A percentile compares a stretch with the other conserved stretches of the same genome.
Evolutionary conservation across 169 alveolate genomes (phyloP).

Genomic region (Plasmodium gaboni): DNA sequence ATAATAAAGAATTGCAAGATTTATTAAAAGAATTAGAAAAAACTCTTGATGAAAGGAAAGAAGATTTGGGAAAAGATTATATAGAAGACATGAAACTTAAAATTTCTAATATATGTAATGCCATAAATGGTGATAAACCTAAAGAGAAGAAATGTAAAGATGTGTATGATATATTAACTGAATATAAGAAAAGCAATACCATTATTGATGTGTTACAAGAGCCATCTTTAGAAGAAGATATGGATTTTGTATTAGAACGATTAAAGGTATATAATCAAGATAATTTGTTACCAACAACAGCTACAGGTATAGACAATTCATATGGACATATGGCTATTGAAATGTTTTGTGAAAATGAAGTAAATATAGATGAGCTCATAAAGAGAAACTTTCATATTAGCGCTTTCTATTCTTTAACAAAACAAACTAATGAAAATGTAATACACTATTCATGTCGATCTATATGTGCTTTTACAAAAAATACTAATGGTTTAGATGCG

Average conservation of each 20-base stretch:
- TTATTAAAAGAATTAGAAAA: constrained; percentile 75
- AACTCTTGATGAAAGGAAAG: constrained; percentile 29
- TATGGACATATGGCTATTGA: constrained; percentile 85
- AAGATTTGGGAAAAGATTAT: constrained; percentile 75
- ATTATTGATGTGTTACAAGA: constrained; percentile 65
- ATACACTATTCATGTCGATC: constrained; percentile 75
- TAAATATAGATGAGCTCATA: constrained; percentile 59
- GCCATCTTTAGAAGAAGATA: constrained; percentile 69
- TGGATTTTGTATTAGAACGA: constrained; percentile 56
- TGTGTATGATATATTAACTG: constrained; percentile 79
- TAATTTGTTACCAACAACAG: constrained; percentile 39
- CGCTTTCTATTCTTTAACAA: constrained; percentile 40
- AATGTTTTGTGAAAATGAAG: constrained; percentile 49
- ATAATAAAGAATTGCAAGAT: constrained; percentile 74
- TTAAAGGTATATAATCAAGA: constrained; percentile 58
- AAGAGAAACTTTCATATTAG: constrained; percentile 34
- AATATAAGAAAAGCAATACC: constrained; percentile 58
- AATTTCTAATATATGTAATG: constrained; percentile 74
- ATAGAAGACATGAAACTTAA: constrained; percentile 62
- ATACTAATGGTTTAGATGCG: constrained; percentile 28
- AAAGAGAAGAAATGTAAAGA: constrained; percentile 83
- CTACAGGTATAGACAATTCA: constrained; percentile 78
- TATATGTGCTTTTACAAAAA: constrained; percentile 66
- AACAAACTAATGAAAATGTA: constrained; percentile 51
- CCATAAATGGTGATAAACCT: constrained; percentile 83